A percentile compares a stretch with the other conserved stretches of the same genome.
phyloP scores from a whole-genome alignment of 768 basidiomycete species.

The Boletus vermiculosoides region DNA sequence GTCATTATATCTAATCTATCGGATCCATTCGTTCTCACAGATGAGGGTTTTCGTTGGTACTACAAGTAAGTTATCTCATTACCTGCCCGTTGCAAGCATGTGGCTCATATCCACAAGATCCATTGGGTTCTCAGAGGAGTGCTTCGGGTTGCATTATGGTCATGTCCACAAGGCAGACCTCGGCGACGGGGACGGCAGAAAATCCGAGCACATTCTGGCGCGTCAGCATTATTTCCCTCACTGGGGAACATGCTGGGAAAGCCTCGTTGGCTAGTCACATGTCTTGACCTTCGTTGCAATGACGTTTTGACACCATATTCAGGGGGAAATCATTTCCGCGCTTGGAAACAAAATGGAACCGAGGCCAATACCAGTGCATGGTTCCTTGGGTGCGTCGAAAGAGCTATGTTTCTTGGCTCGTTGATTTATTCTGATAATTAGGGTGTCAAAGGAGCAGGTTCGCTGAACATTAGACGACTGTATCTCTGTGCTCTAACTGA shows the following conservation, averaged over 20 bases:
- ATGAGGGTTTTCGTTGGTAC: slow-evolving; percentile 65
- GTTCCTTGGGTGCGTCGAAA: slow-evolving; percentile 69
- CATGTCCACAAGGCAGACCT: slow-evolving; percentile 75
- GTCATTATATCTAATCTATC: slow-evolving; percentile 77
- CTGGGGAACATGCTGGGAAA: slow-evolving; percentile 90
- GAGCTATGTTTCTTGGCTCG: not conserved
- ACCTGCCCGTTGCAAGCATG: not conserved
- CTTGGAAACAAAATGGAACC: slow-evolving; percentile 87
- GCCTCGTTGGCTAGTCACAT: slow-evolving; percentile 51
- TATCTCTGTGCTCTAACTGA: slow-evolving; percentile 2
- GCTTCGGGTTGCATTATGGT: slow-evolving; percentile 76
- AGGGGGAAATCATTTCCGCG: slow-evolving; percentile 89
- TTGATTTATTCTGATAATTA: slow-evolving; percentile 26
- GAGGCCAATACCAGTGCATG: slow-evolving; percentile 71
- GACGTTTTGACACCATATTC: slow-evolving; percentile 5
- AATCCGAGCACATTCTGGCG: slow-evolving; percentile 66
- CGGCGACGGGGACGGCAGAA: slow-evolving; percentile 76
- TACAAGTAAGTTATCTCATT: slow-evolving; percentile 47
- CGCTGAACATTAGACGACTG: not conserved
- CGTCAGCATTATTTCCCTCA: slow-evolving; percentile 77
- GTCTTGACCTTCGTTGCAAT: not conserved
- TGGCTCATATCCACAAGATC: slow-evolving; percentile 45
- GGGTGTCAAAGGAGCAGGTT: slow-evolving; percentile 73
- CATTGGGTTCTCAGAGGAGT: slow-evolving; percentile 80
- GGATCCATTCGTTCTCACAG: slow-evolving; percentile 78